Base-by-base conservation (phyloP, 2,329 filamentous ascomycete species). In the Aspergillus fructus region DNA sequence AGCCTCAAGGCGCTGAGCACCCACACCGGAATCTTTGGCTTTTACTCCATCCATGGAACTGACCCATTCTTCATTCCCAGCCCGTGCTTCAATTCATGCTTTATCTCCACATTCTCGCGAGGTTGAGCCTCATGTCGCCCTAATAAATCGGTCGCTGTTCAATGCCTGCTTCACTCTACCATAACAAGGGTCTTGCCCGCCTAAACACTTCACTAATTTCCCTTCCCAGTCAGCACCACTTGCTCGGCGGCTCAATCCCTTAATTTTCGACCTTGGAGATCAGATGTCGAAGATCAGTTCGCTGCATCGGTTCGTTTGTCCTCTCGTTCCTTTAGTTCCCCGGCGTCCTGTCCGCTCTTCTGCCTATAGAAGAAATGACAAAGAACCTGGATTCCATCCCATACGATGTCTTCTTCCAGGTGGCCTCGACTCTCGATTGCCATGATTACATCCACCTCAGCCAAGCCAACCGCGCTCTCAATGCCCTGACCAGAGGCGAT, bases 341-440 rank as follows among this genome's bases (percentile, higher is more conserved):
- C 54, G 41, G 49, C 49, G 43, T 7, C 47, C 49, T 11, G 19
- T 52, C 37, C 51, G 17, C 43, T 49, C 15, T 47, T 40, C 54
- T 60, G 62, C 65, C 62, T 60, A 67, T 66, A 62, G 53, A 46
- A 52, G 52, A 59, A 43, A 60, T 58, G 54, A 60, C 59, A 58
- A 63, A 54, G 57, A 68, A 64, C 52, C 67, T 83, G 43, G 75
- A 80, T 58, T 62, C 66, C 30, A 71, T 90, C 12, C 87, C 88
- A 0, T 86, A 83, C 66, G 88, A 90, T 71, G 76, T 90, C n/a
- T 73, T 89, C 27, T 82, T 83, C 49, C 79, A 83, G 51, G 81
- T 90, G 51, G 78, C 81, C 7, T 75, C 76, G 6, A 73, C 78
- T 55, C 76, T 90, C 37, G 76, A 81, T 17, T 73, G 87, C 24